Evolutionary conservation across 106 monocot genomes (phyloP), one percentile per base, ranked within the genome.

Genomic region (Xerophyta viscosa): DNA sequence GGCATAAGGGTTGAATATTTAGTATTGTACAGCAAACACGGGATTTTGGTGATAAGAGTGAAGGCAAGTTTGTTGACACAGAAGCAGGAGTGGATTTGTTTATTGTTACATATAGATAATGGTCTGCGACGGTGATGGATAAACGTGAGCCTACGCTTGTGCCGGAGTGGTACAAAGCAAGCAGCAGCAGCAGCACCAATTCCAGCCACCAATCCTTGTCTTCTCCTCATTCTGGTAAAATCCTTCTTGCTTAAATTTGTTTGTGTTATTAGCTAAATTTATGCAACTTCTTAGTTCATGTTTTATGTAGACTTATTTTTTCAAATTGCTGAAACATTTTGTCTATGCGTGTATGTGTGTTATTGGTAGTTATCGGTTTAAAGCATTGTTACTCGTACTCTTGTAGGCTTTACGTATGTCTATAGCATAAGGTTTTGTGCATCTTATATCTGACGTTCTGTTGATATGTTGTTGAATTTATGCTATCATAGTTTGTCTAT

Each of bases 91-190:
- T 20, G 20, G 46, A 46, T 46, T 46, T 46, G n/a, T 46, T 46
- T 46, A 19, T 20, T 1, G 8, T 19, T 46, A 13, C 20, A 19
- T 20, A 46, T 46, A 46, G 31, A 54, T 54, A 36, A 54, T 54
- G 54, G 31, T 54, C 31, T 31, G 54, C 33, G 21, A 27, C 19
- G 4, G 54, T 22, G 20, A 54, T 54, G 54, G 54, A 54, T 27
- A 54, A 54, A 36, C 29, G 19, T 36, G 54, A 52, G 33, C 54
- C 31, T 15, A 36, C 30, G 12, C 29, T 54, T 22, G 33, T 54
- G 29, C 54, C 54, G 18, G 54, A 36, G 54, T 54, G 54, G 54
- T 37, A 29, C 29, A 54, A 36, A 36, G 33, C 33, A 20, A 54
- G 19, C 54, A 36, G 54, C 33, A 54, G 19, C 54, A 36, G 54